Evolutionary conservation across 768 basidiomycete genomes (phyloP).

Genomic region (Leccinum truebloodii): DNA sequence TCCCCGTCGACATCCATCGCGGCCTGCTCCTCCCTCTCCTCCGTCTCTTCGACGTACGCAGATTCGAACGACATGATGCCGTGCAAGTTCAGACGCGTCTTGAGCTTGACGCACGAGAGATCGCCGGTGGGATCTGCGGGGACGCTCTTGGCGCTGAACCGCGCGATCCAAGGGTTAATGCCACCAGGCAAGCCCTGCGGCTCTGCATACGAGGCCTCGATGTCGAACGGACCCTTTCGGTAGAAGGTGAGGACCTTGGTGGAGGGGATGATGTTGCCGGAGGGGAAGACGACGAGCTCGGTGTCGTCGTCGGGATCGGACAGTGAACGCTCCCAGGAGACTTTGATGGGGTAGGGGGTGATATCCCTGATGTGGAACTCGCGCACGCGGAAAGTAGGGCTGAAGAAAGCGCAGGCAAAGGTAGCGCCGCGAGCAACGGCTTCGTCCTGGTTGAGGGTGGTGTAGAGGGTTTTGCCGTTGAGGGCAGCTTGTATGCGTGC

Average conservation of each 20-base stretch:
- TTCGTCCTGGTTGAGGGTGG: constrained; percentile 98
- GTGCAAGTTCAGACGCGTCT: constrained; percentile 84
- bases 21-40: constrained; percentile 68
- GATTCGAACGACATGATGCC: constrained; percentile 86
- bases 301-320: constrained; percentile 86
- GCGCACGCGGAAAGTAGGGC: constrained; percentile 96
- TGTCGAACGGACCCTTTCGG: constrained; percentile 83
- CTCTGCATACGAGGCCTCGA: constrained; percentile 84
- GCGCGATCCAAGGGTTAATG: constrained; percentile 84
- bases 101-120: constrained; percentile 82
- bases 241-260: constrained; percentile 97
- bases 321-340: constrained; percentile 77
- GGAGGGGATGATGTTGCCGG: constrained; percentile 83
- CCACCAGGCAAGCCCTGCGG: constrained; percentile 69
- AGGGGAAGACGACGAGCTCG: constrained; percentile 88
- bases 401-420: constrained; percentile 95
- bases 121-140: constrained; percentile 69
- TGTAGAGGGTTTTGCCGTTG: constrained; percentile 78
- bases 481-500: constrained; percentile 82
- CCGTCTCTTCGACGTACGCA: constrained; percentile 82
- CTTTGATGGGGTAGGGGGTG: constrained; percentile 85
- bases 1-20: constrained; percentile 69
- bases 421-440: constrained; percentile 95
- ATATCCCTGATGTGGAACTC: constrained; percentile 92
- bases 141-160: constrained; percentile 82